Conservation (phyloP, 345 rosid species). For the Salix viminalis region DNA sequence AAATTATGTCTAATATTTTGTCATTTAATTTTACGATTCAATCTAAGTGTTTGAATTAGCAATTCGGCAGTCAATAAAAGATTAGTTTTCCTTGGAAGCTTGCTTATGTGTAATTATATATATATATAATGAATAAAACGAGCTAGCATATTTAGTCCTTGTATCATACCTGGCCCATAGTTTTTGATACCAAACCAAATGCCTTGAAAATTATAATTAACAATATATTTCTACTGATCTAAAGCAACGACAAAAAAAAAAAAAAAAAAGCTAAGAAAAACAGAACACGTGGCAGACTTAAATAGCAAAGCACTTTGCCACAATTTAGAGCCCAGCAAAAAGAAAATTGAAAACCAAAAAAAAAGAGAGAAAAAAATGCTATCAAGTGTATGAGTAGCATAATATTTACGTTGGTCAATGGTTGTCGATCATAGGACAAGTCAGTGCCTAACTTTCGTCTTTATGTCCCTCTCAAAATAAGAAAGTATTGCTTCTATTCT, state of each 20-base stretch:
- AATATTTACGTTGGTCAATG: constrained; percentile 28
- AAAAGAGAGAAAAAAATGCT: background rate
- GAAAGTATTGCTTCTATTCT: constrained; percentile 34
- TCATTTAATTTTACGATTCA: too few species aligned
- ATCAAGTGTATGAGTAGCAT: constrained; percentile 7
- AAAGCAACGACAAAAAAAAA: background rate
- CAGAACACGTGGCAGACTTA: constrained; percentile 4
- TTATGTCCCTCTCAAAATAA: constrained; percentile 36
- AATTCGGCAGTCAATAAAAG: too few species aligned
- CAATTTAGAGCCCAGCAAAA: background rate
- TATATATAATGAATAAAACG: background rate
- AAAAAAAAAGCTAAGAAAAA: background rate
- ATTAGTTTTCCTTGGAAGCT: background rate
- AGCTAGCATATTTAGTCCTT: background rate
- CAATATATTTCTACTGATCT: background rate
- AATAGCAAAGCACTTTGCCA: background rate
- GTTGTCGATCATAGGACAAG: constrained; percentile 13
- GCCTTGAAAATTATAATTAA: background rate
- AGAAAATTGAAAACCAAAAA: background rate
- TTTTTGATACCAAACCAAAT: background rate
- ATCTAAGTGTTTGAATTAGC: too few species aligned
- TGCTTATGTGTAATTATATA: background rate
- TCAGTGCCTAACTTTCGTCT: constrained; percentile 33
- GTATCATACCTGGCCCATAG: background rate
- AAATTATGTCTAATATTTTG: too few species aligned